Evolutionary conservation across 202 grass and related monocot species (phyloP).

Genomic region (Panicum hallii): DNA sequence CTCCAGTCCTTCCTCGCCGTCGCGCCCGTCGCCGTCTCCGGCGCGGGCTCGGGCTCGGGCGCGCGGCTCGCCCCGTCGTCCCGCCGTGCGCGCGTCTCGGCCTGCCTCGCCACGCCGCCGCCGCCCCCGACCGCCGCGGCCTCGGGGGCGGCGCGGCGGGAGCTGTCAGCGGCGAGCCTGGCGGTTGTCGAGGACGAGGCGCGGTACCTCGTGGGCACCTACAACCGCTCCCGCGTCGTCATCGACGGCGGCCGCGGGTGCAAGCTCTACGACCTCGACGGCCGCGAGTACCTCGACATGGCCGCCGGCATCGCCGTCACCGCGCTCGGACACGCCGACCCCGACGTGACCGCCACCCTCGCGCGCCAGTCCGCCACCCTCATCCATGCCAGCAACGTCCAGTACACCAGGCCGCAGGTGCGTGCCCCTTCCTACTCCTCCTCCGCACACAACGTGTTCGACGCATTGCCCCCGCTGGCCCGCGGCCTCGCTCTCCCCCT

Average conservation of each 20-base stretch:
- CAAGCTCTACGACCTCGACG: constrained; percentile 79
- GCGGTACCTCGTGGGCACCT: constrained; percentile 76
- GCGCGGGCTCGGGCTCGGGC: background rate
- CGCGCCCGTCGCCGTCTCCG: background rate
- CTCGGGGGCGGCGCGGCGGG: constrained; percentile 19
- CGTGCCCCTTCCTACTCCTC: background rate
- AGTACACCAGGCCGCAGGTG: constrained; percentile 72
- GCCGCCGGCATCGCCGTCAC: constrained; percentile 84
- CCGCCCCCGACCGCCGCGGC: background rate
- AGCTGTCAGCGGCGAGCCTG: constrained; percentile 57
- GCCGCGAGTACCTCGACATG: constrained; percentile 89
- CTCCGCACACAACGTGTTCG: constrained; percentile 45
- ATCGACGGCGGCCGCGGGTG: constrained; percentile 70
- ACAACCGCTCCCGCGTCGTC: constrained; percentile 72
- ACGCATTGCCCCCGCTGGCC: background rate
- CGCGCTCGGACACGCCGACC: constrained; percentile 69
- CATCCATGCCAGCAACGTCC: constrained; percentile 81
- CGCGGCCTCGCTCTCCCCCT: too few species aligned
- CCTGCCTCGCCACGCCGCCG: constrained; percentile 51
- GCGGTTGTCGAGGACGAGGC: constrained; percentile 77
- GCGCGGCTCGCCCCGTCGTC: background rate
- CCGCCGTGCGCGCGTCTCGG: constrained; percentile 42
- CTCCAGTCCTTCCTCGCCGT: constrained; percentile 54
- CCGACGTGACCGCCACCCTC: constrained; percentile 52
- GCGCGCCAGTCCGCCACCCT: constrained; percentile 50